Conservation (phyloP, 2,329 filamentous ascomycete genomes). For the Juglanconis oblonga region DNA sequence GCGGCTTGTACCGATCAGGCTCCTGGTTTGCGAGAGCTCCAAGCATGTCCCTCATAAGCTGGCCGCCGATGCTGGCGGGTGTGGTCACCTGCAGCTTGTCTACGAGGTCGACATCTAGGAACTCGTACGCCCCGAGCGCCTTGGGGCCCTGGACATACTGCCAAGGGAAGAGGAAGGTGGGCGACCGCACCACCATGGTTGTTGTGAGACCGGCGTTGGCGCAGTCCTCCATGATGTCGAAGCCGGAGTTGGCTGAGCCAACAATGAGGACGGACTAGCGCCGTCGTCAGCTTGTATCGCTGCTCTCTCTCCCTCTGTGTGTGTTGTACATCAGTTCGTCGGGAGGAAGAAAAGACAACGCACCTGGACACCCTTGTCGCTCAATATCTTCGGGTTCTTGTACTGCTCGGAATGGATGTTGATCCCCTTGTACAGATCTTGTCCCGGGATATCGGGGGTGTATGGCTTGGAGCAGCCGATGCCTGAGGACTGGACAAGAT, state of each 20-base stretch:
- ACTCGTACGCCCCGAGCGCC: constrained; percentile 31
- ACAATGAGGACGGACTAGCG: constrained; percentile 29
- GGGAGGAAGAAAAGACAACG: too few species aligned
- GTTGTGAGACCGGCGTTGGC: constrained; percentile 27
- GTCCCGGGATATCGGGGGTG: constrained; percentile 37
- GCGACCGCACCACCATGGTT: constrained; percentile 34
- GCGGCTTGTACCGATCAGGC: constrained; percentile 31
- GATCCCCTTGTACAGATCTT: constrained; percentile 38
- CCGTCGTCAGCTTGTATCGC: background rate
- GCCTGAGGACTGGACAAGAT: constrained; percentile 47
- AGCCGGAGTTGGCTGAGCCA: constrained; percentile 41
- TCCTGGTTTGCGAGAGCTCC: constrained; percentile 25
- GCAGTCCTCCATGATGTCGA: constrained; percentile 37
- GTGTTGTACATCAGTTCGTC: background rate
- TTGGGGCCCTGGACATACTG: constrained; percentile 26
- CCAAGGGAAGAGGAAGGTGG: constrained; percentile 33
- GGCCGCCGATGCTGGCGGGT: constrained; percentile 23
- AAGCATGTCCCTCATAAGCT: constrained; percentile 23
- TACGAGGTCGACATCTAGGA: constrained; percentile 16
- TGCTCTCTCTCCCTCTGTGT: background rate
- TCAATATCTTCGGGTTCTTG: constrained; percentile 33
- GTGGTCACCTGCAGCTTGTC: constrained; percentile 23
- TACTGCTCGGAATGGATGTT: constrained; percentile 43
- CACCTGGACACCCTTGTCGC: constrained; percentile 18
- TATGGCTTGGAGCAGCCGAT: constrained; percentile 37